Percentiles rank a stretch among this genome's conserved stretches.
These are phyloP conservation scores for Neonectria hederae DNA, from an alignment of 2,329 filamentous ascomycete species.

Conservation along the genomic window DNA sequence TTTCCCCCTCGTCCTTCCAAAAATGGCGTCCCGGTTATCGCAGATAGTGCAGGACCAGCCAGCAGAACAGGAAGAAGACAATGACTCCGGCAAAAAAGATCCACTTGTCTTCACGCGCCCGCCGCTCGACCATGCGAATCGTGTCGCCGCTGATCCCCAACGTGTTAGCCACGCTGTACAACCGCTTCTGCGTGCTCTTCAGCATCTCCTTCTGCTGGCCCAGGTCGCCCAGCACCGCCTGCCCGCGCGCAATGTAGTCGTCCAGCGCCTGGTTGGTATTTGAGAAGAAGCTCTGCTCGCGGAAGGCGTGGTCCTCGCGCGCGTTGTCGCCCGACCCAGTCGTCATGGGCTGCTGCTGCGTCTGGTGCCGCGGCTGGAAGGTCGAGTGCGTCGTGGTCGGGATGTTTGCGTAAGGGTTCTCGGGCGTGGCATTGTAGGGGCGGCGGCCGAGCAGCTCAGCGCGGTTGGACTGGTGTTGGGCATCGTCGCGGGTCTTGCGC, in stretches of 20 bases:
- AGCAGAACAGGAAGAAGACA: constrained; percentile 91
- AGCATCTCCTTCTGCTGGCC: constrained; percentile 92
- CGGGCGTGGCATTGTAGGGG: constrained; percentile 81
- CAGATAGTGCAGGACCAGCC: constrained; percentile 86
- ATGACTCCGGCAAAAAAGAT: constrained; percentile 91
- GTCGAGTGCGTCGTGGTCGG: constrained; percentile 47
- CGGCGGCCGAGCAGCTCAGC: constrained; percentile 86
- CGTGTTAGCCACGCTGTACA: constrained; percentile 95
- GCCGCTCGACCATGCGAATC: constrained; percentile 93
- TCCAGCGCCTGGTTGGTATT: constrained; percentile 87
- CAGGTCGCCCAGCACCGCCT: constrained; percentile 89
- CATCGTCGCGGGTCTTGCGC: constrained; percentile 81
- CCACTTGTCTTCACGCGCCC: constrained; percentile 96
- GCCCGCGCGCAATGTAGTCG: constrained; percentile 90
- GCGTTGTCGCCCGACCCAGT: constrained; percentile 68
- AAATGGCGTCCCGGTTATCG: constrained; percentile 48
- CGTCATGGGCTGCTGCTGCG: constrained; percentile 43
- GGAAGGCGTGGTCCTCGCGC: constrained; percentile 83
- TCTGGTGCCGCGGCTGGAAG: constrained; percentile 55
- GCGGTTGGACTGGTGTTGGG: constrained; percentile 71
- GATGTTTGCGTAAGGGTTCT: constrained; percentile 86
- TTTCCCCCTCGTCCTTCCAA: constrained; percentile 1
- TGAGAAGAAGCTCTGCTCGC: constrained; percentile 88
- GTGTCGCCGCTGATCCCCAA: constrained; percentile 94
- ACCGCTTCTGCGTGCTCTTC: constrained; percentile 89